phyloP scores from a whole-genome alignment of 441 rosid species.

The Gossypium lobatum region DNA sequence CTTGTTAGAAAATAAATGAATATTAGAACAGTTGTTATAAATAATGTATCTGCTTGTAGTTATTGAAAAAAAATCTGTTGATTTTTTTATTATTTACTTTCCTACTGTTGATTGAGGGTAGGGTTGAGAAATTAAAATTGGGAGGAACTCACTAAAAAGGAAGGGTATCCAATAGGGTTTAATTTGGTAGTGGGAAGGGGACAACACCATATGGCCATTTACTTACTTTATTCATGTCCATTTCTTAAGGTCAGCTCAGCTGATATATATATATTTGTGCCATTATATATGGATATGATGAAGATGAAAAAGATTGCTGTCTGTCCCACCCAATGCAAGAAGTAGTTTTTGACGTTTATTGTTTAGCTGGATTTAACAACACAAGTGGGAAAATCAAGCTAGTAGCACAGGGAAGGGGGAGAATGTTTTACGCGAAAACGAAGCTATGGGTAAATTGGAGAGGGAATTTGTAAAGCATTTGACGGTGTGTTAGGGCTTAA shows the following conservation, averaged over 20 bases:
- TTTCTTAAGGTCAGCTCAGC: not conserved
- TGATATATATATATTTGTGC: too few species aligned
- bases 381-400: not conserved
- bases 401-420: not conserved
- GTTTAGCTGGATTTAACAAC: not conserved
- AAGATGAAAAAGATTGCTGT: too few species aligned
- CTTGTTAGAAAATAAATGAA: not conserved
- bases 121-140: not conserved
- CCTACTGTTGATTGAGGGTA: not conserved
- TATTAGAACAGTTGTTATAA: not conserved
- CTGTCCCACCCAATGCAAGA: not conserved
- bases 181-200: slow-evolving; percentile 22
- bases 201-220: slow-evolving; percentile 42
- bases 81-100: not conserved
- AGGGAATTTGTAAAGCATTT: not conserved
- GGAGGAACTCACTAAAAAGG: not conserved
- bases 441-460: not conserved
- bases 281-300: too few species aligned
- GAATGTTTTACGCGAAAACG: not conserved
- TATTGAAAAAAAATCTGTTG: not conserved
- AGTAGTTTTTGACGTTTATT: not conserved
- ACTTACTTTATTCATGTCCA: slow-evolving; percentile 31
- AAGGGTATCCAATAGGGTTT: not conserved
- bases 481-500: not conserved
- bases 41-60: not conserved